Evolutionary conservation across 164 flowering plant genomes (phyloP), one percentile per base, ranked within the genome.

Genomic region (Annona squamosa): DNA sequence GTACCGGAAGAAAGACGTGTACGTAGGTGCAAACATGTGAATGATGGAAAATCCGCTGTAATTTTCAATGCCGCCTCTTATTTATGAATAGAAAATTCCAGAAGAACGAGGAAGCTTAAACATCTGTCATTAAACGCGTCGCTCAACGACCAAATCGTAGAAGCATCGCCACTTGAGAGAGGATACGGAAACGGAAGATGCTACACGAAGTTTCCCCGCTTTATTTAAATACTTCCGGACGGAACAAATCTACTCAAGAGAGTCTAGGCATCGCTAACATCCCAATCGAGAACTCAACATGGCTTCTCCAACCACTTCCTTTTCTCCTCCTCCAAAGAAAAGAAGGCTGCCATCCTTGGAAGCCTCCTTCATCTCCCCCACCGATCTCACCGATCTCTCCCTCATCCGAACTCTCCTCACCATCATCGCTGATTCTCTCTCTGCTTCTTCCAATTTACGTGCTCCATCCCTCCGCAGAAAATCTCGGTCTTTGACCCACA

Each of bases 251-350:
- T 26, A 26, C 37, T 26, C 37, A 26, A 26, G 37, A 26, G 37
- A 26, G 37, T 26, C 37, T 26, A 26, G 37, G 37, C 37, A 26
- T 0, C 37, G 37, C 37, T 26, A 26, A 26, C 37, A 26, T 26
- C 37, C 37, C 37, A 26, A 26, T 26, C 37, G 37, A 26, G 37
- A 10, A 52, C 59, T 52, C 7, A 10, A 9, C 1, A 92, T 91
- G 98, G 92, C 95, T 3, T 77, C 87, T 0, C 92, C 93, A 56
- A 90, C 97, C 17, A 86, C 90, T 46, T 90, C 89, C 64, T 85
- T 94, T 12, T 87, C 96, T n/a, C 67, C 88, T 52, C 37, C 37
- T 26, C 37, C 37, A 26, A 63, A 93, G 74, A 73, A 95, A 75
- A 76, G 94, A 64, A 85, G 93, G 65, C 85, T 92, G 77, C 97